Evolutionary conservation across 2,329 filamentous ascomycete species (phyloP).

Genomic region (Aspergillus phoenicis): DNA sequence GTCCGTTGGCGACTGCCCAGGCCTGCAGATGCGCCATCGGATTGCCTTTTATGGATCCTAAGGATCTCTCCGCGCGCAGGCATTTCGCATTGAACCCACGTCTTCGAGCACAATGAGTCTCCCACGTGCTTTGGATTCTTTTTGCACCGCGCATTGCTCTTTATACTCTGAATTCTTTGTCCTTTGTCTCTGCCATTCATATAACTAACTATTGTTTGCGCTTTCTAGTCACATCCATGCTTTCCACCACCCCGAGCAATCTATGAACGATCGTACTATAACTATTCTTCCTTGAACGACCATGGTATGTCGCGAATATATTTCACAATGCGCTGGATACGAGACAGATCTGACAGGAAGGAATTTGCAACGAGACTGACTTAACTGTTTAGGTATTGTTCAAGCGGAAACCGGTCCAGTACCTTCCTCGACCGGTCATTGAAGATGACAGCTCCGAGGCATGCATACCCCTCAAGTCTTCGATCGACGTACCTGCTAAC

Average conservation of each 20-base stretch:
- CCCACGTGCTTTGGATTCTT: neutral
- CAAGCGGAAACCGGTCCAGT: slow-evolving; percentile 92
- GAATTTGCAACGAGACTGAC: slow-evolving; percentile 22
- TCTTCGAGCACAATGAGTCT: neutral
- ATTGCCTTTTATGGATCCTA: neutral
- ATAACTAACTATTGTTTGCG: neutral
- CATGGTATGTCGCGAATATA: slow-evolving; percentile 34
- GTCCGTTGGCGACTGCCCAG: neutral
- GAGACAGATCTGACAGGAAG: neutral
- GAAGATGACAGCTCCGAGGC: slow-evolving; percentile 85
- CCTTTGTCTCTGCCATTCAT: neutral
- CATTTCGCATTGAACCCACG: neutral
- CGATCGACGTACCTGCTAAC: slow-evolving; percentile 11
- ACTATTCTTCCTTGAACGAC: slow-evolving; percentile 22
- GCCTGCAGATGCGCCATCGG: neutral
- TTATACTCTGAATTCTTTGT: slow-evolving; percentile 1
- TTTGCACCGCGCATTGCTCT: neutral
- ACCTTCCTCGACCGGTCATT: slow-evolving; percentile 70
- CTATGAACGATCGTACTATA: slow-evolving; percentile 33
- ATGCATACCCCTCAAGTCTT: slow-evolving; percentile 36
- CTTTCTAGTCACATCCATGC: slow-evolving; percentile 1
- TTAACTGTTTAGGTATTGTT: slow-evolving; percentile 72
- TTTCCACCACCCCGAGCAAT: slow-evolving; percentile 3
- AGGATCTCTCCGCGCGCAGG: neutral
- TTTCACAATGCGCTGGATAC: neutral